Conservation (phyloP, 768 basidiomycete species). For the Albatrellus ellisii region DNA sequence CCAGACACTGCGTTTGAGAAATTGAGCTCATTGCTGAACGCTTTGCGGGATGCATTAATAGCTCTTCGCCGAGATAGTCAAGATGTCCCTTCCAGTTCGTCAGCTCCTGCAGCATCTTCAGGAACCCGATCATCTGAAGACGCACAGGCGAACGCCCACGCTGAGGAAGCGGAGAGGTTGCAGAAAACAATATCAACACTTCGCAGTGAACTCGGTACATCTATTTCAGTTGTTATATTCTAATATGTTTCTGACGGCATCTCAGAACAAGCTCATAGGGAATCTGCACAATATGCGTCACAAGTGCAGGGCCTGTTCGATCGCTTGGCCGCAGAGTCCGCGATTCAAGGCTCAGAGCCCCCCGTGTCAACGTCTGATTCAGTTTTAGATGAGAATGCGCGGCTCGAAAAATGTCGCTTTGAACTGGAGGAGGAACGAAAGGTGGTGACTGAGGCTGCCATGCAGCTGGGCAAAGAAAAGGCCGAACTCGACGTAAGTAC, state of each 20-base stretch:
- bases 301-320: conserved; percentile 37
- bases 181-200: conserved; percentile 37
- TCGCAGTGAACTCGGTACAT: conserved; percentile 45
- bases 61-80: neutral
- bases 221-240: too few relatives aligned
- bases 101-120: conserved; percentile 4
- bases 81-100: neutral
- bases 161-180: conserved; percentile 36
- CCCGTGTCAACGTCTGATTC: neutral
- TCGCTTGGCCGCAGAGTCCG: conserved; percentile 25
- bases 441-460: conserved; percentile 49
- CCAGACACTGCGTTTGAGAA: conserved; percentile 16
- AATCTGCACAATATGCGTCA: conserved; percentile 21
- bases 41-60: conserved; percentile 16
- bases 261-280: conserved; percentile 35
- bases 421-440: conserved; percentile 55
- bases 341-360: neutral
- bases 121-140: conserved; percentile 9
- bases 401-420: conserved; percentile 35
- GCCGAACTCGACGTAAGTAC: conserved; percentile 46
- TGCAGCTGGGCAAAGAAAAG: conserved; percentile 52
- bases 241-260: too few relatives aligned
- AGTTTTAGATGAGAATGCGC: conserved; percentile 20
- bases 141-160: conserved; percentile 15
- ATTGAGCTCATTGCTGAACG: conserved; percentile 16